These are phyloP conservation scores for Isatis tinctoria DNA, from an alignment of 345 rosid genomes.

Conservation along the genomic window DNA sequence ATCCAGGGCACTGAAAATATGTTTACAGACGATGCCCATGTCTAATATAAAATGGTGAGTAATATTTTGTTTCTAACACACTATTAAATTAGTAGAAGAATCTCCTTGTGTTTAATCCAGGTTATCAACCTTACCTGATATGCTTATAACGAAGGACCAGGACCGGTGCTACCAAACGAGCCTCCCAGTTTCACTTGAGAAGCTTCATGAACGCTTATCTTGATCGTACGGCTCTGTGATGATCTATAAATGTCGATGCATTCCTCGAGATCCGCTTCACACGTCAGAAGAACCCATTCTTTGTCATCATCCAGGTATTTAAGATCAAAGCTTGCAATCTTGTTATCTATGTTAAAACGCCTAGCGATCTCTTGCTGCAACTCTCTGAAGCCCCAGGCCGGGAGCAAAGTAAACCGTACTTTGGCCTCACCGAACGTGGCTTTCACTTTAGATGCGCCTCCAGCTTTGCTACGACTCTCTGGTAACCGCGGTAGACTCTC, in stretches of 20 bases:
- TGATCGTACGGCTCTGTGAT: slow-evolving; percentile 49
- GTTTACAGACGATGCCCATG: slow-evolving; percentile 13
- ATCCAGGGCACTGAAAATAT: slow-evolving; percentile 15
- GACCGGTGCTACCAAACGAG: slow-evolving; percentile 31
- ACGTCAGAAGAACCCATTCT: slow-evolving; percentile 75
- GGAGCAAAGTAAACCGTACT: slow-evolving; percentile 54
- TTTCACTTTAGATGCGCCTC: slow-evolving; percentile 47
- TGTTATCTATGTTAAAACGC: slow-evolving; percentile 46
- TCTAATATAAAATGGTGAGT: slow-evolving; percentile 12
- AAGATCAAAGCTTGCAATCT: slow-evolving; percentile 39
- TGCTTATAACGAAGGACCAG: slow-evolving; percentile 28
- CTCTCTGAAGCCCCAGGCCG: slow-evolving; percentile 45
- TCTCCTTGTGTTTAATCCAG: not conserved
- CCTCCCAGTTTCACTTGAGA: slow-evolving; percentile 37
- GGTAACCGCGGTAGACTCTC: slow-evolving; percentile 39
- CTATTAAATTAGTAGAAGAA: slow-evolving; percentile 19
- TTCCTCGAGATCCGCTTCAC: slow-evolving; percentile 83
- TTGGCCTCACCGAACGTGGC: slow-evolving; percentile 66
- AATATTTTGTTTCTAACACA: slow-evolving; percentile 17
- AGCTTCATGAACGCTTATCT: slow-evolving; percentile 52
- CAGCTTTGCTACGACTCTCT: slow-evolving; percentile 19
- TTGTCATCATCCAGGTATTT: slow-evolving; percentile 68
- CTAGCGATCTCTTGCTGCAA: slow-evolving; percentile 54
- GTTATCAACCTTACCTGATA: not conserved
- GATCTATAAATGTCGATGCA: slow-evolving; percentile 65